Percentiles rank a stretch among this genome's conserved stretches.
phyloP scores from a whole-genome alignment of 768 basidiomycete species.

The Agrocybe chaxingu region DNA sequence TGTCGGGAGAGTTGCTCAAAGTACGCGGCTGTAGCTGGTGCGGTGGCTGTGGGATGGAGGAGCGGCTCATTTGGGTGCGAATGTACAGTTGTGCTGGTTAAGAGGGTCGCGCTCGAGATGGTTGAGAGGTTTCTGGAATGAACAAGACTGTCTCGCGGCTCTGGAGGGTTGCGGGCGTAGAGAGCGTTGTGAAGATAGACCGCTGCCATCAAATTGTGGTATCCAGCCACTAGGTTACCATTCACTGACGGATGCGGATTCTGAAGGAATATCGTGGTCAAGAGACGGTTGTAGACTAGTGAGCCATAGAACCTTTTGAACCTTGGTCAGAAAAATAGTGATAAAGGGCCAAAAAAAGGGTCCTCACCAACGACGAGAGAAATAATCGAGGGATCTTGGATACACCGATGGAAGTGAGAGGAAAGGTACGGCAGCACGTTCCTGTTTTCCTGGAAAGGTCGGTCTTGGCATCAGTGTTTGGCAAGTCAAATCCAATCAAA shows the following conservation, averaged over 20 bases:
- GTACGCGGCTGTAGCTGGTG: conserved; percentile 22
- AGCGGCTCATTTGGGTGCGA: conserved; percentile 45
- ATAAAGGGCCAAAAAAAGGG: too few species aligned
- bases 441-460: too few species aligned
- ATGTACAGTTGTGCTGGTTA: conserved; percentile 32
- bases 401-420: too few species aligned
- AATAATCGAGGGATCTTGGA: too few species aligned
- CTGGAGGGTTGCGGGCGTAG: conserved; percentile 34
- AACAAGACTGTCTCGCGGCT: conserved; percentile 27
- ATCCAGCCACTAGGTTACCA: conserved; percentile 17
- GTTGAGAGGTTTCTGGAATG: conserved; percentile 43
- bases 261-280: not conserved
- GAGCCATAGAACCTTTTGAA: too few species aligned
- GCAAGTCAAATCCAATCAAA: too few species aligned
- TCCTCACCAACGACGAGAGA: too few species aligned
- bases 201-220: conserved; percentile 47
- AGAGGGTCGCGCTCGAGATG: conserved; percentile 34
- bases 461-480: too few species aligned
- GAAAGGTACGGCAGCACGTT: too few species aligned
- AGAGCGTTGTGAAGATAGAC: conserved; percentile 56
- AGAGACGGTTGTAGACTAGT: too few species aligned
- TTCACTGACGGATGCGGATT: conserved; percentile 7
- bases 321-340: too few species aligned
- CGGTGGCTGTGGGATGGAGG: conserved; percentile 27
- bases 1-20: conserved; percentile 31